These are phyloP conservation scores for Phialocephala subalpina DNA, from an alignment of 2,329 filamentous ascomycete species.

Conservation along the genomic window DNA sequence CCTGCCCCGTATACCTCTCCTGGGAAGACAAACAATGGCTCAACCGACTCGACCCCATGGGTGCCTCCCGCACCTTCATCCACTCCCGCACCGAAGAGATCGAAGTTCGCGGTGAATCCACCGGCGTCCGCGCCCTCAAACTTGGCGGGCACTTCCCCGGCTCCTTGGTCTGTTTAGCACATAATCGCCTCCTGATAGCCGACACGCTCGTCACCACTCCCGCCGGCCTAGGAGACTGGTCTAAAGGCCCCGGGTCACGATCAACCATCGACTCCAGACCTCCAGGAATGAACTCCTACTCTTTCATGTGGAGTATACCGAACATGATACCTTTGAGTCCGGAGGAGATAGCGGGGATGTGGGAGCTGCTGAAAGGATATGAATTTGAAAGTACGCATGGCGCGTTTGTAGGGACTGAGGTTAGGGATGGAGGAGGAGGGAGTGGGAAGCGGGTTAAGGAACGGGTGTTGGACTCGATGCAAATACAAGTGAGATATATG, in stretches of 20 bases:
- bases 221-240: constrained; percentile 58
- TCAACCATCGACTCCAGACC: constrained; percentile 48
- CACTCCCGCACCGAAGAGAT: constrained; percentile 49
- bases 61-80: constrained; percentile 57
- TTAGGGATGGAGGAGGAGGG: constrained; percentile 54
- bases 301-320: constrained; percentile 81
- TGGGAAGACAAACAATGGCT: constrained; percentile 73
- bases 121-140: constrained; percentile 69
- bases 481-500: constrained; percentile 67
- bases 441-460: constrained; percentile 57
- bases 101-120: constrained; percentile 47
- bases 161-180: constrained; percentile 71
- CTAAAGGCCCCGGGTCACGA: constrained; percentile 49
- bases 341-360: constrained; percentile 71
- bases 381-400: constrained; percentile 74
- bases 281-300: constrained; percentile 59
- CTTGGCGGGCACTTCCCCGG: constrained; percentile 84
- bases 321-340: constrained; percentile 77
- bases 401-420: constrained; percentile 69
- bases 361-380: constrained; percentile 68
- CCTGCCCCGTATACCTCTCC: constrained; percentile 74
- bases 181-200: constrained; percentile 71
- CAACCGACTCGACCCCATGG: constrained; percentile 50
- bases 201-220: constrained; percentile 81
- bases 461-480: constrained; percentile 77